Evolutionary conservation across 1,139 yeast genomes (phyloP).

Genomic region (Pichia norvegensis): DNA sequence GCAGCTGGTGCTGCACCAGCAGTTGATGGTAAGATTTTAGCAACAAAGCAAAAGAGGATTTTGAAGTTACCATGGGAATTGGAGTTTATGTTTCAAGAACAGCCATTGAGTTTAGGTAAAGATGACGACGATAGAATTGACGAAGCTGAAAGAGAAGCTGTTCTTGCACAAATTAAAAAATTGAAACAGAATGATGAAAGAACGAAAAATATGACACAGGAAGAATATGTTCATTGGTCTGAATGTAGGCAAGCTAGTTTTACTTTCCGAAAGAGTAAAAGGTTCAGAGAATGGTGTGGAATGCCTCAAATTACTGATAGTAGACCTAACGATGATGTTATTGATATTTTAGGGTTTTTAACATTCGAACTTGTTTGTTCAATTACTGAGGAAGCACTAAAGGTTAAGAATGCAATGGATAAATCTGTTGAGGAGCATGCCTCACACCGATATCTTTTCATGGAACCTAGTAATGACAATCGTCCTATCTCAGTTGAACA

Average conservation of each 20-base stretch:
- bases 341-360: constrained; percentile 88
- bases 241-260: constrained; percentile 97
- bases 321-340: constrained; percentile 91
- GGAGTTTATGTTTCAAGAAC: constrained; percentile 88
- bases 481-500: constrained; percentile 79
- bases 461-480: constrained; percentile 83
- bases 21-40: constrained; percentile 51
- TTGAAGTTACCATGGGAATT: constrained; percentile 93
- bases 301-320: constrained; percentile 77
- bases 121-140: constrained; percentile 60
- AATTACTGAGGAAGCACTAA: constrained; percentile 84
- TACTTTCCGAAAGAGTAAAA: constrained; percentile 84
- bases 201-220: constrained; percentile 87
- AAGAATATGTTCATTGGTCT: constrained; percentile 97
- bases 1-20: constrained; percentile 41
- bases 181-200: constrained; percentile 91
- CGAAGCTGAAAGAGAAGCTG: constrained; percentile 85
- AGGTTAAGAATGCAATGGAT: constrained; percentile 46
- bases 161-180: constrained; percentile 76
- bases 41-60: constrained; percentile 66
- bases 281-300: constrained; percentile 96
- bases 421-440: constrained; percentile 19
- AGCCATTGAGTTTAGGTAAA: constrained; percentile 57
- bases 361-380: constrained; percentile 97
- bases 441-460: constrained; percentile 59